A percentile compares a stretch with the other conserved stretches of the same genome.
Conservation (phyloP, 2,329 filamentous ascomycete species). For the Trichoderma sp. region DNA sequence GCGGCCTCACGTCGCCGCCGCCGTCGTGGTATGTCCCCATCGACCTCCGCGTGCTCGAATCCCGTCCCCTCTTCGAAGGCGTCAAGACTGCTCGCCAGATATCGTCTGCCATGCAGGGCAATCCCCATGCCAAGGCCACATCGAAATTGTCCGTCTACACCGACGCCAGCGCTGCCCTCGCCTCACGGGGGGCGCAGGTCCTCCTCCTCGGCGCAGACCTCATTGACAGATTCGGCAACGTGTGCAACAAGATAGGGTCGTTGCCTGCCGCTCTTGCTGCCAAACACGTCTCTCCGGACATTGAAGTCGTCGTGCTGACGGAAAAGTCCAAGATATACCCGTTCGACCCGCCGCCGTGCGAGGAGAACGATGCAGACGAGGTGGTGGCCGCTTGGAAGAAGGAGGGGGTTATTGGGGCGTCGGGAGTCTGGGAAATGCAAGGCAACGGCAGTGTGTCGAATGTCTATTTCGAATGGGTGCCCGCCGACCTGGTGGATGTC, state of each 20-base stretch:
- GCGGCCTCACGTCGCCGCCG: constrained; percentile 38
- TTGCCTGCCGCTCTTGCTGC: constrained; percentile 60
- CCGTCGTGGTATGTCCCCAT: constrained; percentile 36
- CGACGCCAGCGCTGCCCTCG: constrained; percentile 61
- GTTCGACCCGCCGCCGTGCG: constrained; percentile 47
- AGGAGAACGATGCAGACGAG: constrained; percentile 56
- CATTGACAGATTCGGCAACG: constrained; percentile 58
- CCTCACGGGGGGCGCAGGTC: constrained; percentile 55
- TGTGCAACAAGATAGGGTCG: constrained; percentile 69
- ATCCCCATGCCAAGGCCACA: constrained; percentile 25
- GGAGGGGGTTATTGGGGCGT: constrained; percentile 22
- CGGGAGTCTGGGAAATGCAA: neutral
- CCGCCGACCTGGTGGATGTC: constrained; percentile 51
- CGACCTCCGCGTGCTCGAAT: constrained; percentile 65
- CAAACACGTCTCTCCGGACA: constrained; percentile 49
- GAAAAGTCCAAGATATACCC: constrained; percentile 62
- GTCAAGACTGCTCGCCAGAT: constrained; percentile 56
- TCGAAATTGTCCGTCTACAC: constrained; percentile 53
- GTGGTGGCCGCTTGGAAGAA: constrained; percentile 51
- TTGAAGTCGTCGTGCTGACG: constrained; percentile 57
- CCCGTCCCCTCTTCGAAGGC: constrained; percentile 67
- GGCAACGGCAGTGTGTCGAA: constrained; percentile 46
- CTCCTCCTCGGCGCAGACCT: constrained; percentile 67
- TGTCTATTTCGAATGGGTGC: constrained; percentile 65
- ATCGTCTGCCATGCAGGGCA: constrained; percentile 45